These are phyloP conservation scores for Xylaria scruposa DNA, from an alignment of 495 filamentous ascomycete species.

Conservation along the genomic window DNA sequence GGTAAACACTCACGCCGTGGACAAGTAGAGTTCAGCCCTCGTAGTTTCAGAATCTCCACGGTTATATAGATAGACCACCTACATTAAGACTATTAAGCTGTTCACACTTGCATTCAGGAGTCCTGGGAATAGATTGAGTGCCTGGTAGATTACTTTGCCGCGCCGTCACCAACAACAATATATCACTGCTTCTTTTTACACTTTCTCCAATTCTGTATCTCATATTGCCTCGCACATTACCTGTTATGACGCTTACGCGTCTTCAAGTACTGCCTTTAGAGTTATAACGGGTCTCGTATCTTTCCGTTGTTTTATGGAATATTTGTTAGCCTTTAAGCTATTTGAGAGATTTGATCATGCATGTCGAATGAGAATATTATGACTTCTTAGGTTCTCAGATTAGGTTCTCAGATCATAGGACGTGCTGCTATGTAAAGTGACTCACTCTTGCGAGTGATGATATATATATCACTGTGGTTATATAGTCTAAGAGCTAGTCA, in stretches of 20 bases:
- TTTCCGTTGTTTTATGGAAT: not conserved
- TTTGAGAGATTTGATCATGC: too few relatives aligned
- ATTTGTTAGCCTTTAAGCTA: not conserved
- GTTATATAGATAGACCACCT: not conserved
- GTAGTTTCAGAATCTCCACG: not conserved
- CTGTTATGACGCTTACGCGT: not conserved
- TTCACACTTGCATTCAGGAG: not conserved
- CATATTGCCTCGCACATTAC: not conserved
- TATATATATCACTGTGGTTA: not conserved
- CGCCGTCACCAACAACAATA: not conserved
- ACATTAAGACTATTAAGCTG: not conserved
- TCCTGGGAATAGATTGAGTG: not conserved
- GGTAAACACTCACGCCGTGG: not conserved
- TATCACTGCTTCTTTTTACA: not conserved
- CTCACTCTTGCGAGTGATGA: not conserved
- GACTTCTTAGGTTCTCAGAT: not conserved
- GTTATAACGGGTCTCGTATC: not conserved
- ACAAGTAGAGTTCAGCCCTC: not conserved
- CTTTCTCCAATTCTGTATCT: not conserved
- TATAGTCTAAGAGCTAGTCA: not conserved
- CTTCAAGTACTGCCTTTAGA: not conserved
- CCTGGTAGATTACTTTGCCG: not conserved
- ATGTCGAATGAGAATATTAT: not conserved
- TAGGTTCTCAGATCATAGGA: not conserved
- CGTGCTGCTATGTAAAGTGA: not conserved